Conservation (phyloP, 352 stramenopile species). For the Phytopythium kandeliae region DNA sequence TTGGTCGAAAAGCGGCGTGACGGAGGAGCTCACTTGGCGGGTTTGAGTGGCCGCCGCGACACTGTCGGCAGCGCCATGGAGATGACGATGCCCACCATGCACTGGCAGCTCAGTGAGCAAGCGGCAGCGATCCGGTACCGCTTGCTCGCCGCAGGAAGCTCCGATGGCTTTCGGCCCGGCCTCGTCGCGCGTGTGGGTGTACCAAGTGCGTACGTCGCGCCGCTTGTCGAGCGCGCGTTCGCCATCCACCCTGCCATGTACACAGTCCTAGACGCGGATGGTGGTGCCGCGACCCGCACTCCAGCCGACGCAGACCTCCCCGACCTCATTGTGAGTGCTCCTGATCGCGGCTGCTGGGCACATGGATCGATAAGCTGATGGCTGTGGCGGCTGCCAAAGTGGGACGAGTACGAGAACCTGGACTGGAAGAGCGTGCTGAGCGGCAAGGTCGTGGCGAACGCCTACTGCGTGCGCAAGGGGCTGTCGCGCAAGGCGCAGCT, state of each 20-base stretch:
- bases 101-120: constrained; percentile 37
- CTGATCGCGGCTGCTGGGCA: background rate
- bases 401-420: constrained; percentile 63
- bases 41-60: background rate
- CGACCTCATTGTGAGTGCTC: constrained; percentile 29
- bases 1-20: constrained; percentile 7
- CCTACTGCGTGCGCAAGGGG: constrained; percentile 68
- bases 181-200: constrained; percentile 31
- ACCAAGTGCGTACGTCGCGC: constrained; percentile 34
- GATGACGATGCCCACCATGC: constrained; percentile 9
- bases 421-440: constrained; percentile 51
- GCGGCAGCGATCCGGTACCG: constrained; percentile 30
- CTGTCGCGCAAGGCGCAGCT: constrained; percentile 68
- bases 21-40: background rate
- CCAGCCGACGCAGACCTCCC: constrained; percentile 6
- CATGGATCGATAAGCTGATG: constrained; percentile 1
- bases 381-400: constrained; percentile 19
- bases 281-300: constrained; percentile 4
- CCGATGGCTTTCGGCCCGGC: constrained; percentile 19
- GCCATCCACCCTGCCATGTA: constrained; percentile 41
- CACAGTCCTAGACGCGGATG: constrained; percentile 16
- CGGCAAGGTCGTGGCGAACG: constrained; percentile 49
- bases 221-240: constrained; percentile 38
- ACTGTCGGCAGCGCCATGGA: constrained; percentile 7
- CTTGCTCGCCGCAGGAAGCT: constrained; percentile 19